These are phyloP conservation scores for Byssothecium circinans DNA, from an alignment of 2,329 filamentous ascomycete species.

Conservation along the genomic window DNA sequence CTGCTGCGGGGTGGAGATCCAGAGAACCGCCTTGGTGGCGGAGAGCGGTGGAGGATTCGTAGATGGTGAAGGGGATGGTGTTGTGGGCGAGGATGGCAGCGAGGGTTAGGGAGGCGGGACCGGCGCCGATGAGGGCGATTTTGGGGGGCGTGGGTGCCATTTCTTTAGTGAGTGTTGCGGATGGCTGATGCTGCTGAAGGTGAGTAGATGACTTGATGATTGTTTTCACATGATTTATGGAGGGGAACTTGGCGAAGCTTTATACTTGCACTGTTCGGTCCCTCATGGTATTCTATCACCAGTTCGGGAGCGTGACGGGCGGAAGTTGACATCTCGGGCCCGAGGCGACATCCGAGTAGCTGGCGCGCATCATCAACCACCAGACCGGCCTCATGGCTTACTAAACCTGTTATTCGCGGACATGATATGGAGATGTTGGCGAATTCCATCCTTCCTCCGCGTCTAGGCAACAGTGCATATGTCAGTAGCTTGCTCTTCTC, in stretches of 20 bases:
- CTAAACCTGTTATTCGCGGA: too few relatives aligned
- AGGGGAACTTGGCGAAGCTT: not conserved
- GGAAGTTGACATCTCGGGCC: not conserved
- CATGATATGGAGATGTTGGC: too few relatives aligned
- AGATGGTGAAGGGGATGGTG: slow-evolving; percentile 53
- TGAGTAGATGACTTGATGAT: not conserved
- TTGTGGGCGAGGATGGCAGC: slow-evolving; percentile 56
- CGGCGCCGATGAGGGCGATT: slow-evolving; percentile 44
- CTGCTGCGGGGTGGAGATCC: slow-evolving; percentile 57
- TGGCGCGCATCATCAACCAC: too few relatives aligned
- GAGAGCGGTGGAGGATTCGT: slow-evolving; percentile 38
- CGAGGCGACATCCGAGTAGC: not conserved
- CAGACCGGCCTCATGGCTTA: too few relatives aligned
- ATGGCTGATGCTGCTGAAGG: not conserved
- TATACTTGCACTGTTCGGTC: not conserved
- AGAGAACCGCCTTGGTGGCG: slow-evolving; percentile 47
- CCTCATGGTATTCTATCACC: not conserved
- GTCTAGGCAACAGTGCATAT: too few relatives aligned
- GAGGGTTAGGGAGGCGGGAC: slow-evolving; percentile 53
- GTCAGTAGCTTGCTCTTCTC: too few relatives aligned
- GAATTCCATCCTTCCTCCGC: too few relatives aligned
- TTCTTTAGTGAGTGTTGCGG: not conserved
- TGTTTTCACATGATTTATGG: not conserved
- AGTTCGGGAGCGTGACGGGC: not conserved
- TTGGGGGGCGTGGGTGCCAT: slow-evolving; percentile 10